Evolutionary conservation across 371 early-diverging fungal species (phyloP).

Genomic region (Apophysomyces ossiformis): DNA sequence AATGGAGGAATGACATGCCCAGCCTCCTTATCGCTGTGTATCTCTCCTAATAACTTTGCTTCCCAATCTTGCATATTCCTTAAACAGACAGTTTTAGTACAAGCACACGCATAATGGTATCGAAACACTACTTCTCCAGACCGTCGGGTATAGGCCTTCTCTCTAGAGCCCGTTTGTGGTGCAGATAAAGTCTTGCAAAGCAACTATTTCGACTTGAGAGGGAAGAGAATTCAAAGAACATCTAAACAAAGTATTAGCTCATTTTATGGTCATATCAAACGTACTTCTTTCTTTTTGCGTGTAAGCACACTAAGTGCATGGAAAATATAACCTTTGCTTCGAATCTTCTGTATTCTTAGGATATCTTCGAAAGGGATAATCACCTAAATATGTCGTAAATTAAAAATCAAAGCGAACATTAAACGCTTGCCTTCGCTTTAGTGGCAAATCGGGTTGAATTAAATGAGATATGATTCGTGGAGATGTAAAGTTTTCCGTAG

Average conservation of each 20-base stretch:
- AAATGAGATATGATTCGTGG: slow-evolving; percentile 68
- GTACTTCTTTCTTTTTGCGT: slow-evolving; percentile 39
- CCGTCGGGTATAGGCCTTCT: slow-evolving; percentile 8
- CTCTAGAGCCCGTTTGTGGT: slow-evolving; percentile 24
- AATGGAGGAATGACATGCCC: slow-evolving; percentile 11
- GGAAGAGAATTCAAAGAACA: slow-evolving; percentile 51
- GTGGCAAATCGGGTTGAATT: slow-evolving; percentile 67
- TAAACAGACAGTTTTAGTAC: neutral
- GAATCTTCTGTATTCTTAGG: slow-evolving; percentile 42
- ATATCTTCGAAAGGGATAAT: slow-evolving; percentile 52
- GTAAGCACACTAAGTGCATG: slow-evolving; percentile 33
- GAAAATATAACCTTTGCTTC: slow-evolving; percentile 46
- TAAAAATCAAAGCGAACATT: neutral
- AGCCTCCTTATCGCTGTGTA: slow-evolving; percentile 7
- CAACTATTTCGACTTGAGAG: slow-evolving; percentile 47
- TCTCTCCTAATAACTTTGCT: slow-evolving; percentile 33
- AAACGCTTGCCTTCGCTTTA: slow-evolving; percentile 54
- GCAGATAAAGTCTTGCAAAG: slow-evolving; percentile 44
- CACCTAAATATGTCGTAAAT: slow-evolving; percentile 25
- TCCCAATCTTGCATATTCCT: slow-evolving; percentile 41
- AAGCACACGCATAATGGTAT: neutral
- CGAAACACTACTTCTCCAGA: slow-evolving; percentile 14
- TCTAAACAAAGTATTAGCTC: slow-evolving; percentile 15
- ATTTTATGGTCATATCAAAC: slow-evolving; percentile 19
- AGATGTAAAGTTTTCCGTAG: slow-evolving; percentile 72